These are phyloP conservation scores for Zymoseptoria pseudotritici DNA, from an alignment of 2,329 filamentous ascomycete genomes.

Conservation along the genomic window DNA sequence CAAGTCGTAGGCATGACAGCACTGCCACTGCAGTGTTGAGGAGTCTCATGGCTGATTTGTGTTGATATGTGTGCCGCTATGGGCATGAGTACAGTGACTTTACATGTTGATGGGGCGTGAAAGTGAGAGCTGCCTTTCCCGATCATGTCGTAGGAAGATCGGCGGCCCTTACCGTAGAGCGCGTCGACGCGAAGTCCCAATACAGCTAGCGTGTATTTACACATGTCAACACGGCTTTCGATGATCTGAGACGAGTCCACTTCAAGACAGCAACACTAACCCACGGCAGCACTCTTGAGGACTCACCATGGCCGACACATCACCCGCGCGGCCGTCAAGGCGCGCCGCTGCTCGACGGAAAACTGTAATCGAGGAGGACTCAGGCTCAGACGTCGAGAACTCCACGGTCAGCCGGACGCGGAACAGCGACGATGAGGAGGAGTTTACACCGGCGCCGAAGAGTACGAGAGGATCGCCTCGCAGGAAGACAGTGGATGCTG, in stretches of 20 bases:
- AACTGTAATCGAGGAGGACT: conserved; percentile 71
- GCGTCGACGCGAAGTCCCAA: background rate
- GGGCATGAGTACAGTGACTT: background rate
- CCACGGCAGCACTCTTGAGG: no score
- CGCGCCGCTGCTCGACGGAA: conserved; percentile 59
- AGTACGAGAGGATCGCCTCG: conserved; percentile 52
- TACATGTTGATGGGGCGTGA: background rate
- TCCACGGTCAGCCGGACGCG: conserved; percentile 45
- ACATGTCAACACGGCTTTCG: background rate
- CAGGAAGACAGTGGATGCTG: conserved; percentile 42
- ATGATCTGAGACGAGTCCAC: background rate
- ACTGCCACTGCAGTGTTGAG: background rate
- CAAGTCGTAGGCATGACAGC: conserved; percentile 1
- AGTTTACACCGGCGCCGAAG: conserved; percentile 69
- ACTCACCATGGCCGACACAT: conserved; percentile 20
- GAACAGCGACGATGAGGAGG: conserved; percentile 61
- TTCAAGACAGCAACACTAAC: background rate
- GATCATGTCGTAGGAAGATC: background rate
- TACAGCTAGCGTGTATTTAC: background rate
- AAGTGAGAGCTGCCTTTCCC: background rate
- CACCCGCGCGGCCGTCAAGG: conserved; percentile 50
- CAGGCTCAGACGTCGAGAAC: conserved; percentile 47
- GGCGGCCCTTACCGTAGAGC: background rate
- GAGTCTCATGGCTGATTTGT: conserved; percentile 5
- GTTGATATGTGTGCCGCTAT: background rate